Conservation (phyloP, 257 asterid genomes). For the Scutellaria baicalensis region DNA sequence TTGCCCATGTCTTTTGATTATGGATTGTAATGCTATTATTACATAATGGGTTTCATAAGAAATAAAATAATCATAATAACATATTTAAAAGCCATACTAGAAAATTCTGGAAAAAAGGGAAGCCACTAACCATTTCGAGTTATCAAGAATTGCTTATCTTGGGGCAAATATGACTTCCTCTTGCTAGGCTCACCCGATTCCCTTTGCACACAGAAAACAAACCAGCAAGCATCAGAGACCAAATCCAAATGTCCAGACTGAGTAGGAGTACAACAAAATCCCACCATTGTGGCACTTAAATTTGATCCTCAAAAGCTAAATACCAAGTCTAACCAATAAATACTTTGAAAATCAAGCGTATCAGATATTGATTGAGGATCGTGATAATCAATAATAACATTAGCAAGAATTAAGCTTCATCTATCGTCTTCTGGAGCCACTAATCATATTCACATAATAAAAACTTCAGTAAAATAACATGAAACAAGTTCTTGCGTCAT, state of each 20-base stretch:
- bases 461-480: not conserved
- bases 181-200: slow-evolving; percentile 97
- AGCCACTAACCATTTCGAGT: slow-evolving; percentile 77
- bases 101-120: slow-evolving; percentile 3
- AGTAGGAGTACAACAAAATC: not conserved
- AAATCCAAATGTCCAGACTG: not conserved
- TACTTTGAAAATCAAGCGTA: not conserved
- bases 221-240: not conserved
- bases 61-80: not conserved
- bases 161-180: slow-evolving; percentile 90
- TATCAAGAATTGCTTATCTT: slow-evolving; percentile 81
- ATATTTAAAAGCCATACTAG: not conserved
- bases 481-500: not conserved
- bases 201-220: slow-evolving; percentile 37
- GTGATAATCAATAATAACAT: not conserved
- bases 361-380: not conserved
- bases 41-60: too few species aligned
- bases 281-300: not conserved
- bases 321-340: not conserved
- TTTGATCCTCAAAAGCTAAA: not conserved
- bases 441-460: not conserved
- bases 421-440: not conserved
- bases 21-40: too few species aligned
- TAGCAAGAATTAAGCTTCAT: not conserved
- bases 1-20: too few species aligned